Conservation (phyloP, 2,329 filamentous ascomycete genomes). For the Nemania sp. region DNA sequence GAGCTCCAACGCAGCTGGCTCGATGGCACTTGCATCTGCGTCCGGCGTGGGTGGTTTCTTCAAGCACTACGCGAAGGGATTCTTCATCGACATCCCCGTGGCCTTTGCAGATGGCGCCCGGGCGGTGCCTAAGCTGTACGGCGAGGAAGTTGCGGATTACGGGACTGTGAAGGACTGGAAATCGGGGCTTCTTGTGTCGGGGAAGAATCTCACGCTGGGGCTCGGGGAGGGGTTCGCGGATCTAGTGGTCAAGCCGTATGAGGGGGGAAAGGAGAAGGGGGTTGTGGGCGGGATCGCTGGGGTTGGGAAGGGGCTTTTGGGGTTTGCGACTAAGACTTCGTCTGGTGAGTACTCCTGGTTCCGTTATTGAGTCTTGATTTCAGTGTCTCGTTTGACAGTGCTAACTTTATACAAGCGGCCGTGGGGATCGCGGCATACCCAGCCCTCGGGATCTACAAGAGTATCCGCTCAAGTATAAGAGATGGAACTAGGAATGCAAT, state of each 20-base stretch:
- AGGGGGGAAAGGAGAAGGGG: conserved; percentile 2
- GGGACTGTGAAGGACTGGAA: conserved; percentile 10
- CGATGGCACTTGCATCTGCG: neutral
- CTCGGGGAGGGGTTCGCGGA: conserved; percentile 11
- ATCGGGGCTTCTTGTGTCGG: neutral
- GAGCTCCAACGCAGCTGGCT: neutral
- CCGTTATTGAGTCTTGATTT: neutral
- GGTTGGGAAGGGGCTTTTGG: neutral
- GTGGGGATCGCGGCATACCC: conserved; percentile 7
- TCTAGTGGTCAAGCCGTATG: conserved; percentile 3
- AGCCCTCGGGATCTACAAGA: neutral
- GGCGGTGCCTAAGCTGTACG: neutral
- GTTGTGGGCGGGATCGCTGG: conserved; percentile 2
- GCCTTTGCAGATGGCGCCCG: conserved; percentile 1
- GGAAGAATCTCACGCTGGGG: neutral
- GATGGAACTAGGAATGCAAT: conserved; percentile 2
- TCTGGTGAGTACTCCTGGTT: neutral
- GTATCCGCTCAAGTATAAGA: conserved; percentile 2
- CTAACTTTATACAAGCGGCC: conserved; percentile 1
- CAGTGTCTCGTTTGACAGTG: neutral
- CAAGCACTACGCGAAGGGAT: conserved; percentile 7
- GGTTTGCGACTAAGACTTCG: neutral
- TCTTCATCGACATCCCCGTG: neutral
- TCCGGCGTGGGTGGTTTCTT: conserved; percentile 3
- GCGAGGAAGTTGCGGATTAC: neutral